phyloP scores from a whole-genome alignment of 345 rosid genomes.

The Crucihimalaya himalaica region DNA sequence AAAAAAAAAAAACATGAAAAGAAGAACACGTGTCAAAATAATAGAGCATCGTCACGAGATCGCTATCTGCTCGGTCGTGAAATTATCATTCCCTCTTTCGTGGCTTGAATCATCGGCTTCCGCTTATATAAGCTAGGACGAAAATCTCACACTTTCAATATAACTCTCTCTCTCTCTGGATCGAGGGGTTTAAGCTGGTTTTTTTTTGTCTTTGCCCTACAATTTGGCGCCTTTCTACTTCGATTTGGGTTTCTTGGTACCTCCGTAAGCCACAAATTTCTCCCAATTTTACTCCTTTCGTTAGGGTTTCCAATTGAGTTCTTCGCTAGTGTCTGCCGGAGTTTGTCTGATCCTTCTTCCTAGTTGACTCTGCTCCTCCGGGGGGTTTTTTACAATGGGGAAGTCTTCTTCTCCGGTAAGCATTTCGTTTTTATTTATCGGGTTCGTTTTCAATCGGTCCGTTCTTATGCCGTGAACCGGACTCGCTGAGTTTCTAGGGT shows the following conservation, averaged over 20 bases:
- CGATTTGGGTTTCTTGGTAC: conserved; percentile 11
- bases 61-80: conserved; percentile 37
- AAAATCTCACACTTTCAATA: conserved; percentile 10
- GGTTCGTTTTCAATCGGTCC: conserved; percentile 19
- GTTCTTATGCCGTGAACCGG: not conserved
- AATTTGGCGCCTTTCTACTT: conserved; percentile 33
- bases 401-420: conserved; percentile 40
- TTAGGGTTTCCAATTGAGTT: conserved; percentile 11
- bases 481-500: conserved; percentile 40
- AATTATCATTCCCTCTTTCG: conserved; percentile 31
- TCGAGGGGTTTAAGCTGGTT: conserved; percentile 40
- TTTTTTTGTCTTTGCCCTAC: not conserved
- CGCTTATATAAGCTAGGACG: conserved; percentile 35
- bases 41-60: conserved; percentile 8
- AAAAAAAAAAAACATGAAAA: not conserved
- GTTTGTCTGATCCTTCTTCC: not conserved
- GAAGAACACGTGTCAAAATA: conserved; percentile 26
- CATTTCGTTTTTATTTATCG: not conserved
- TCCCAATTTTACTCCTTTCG: conserved; percentile 12
- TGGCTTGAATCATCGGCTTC: conserved; percentile 27
- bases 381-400: conserved; percentile 14
- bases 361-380: conserved; percentile 16
- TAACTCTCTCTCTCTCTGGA: conserved; percentile 22
- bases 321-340: not conserved
- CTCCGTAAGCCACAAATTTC: not conserved